Percentiles rank a stretch among this genome's conserved stretches.
phyloP scores from a whole-genome alignment of 2,329 filamentous ascomycete genomes.

The Microdochium nivale region DNA sequence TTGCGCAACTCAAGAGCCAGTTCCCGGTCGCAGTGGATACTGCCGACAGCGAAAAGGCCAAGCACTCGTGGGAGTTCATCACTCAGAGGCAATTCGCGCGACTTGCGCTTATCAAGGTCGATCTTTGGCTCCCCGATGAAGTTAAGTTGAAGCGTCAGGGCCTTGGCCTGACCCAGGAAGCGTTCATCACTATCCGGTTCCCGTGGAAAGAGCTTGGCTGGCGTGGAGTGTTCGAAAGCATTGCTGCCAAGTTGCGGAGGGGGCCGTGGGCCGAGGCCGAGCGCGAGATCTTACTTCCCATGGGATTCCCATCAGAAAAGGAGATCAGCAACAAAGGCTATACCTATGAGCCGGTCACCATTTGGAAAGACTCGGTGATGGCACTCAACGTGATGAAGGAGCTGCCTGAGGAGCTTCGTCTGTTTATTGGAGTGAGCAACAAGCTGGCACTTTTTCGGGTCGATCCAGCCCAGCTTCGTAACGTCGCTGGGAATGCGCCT shows the following conservation, averaged over 20 bases:
- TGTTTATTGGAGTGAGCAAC: constrained; percentile 59
- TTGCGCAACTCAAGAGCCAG: constrained; percentile 57
- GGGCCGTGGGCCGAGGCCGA: constrained; percentile 42
- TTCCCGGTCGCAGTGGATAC: constrained; percentile 31
- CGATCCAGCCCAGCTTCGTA: constrained; percentile 45
- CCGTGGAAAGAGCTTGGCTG: constrained; percentile 46
- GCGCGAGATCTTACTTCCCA: constrained; percentile 58
- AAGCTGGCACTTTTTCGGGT: constrained; percentile 61
- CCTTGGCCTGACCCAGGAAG: constrained; percentile 37
- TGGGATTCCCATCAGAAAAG: constrained; percentile 47
- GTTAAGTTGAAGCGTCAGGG: constrained; percentile 41
- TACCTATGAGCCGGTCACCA: constrained; percentile 47
- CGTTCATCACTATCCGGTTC: constrained; percentile 60
- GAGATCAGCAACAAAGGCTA: constrained; percentile 54
- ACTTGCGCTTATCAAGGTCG: constrained; percentile 60
- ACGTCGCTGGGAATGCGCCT: constrained; percentile 54
- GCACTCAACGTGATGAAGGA: constrained; percentile 51
- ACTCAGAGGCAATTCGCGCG: constrained; percentile 61
- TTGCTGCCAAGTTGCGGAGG: constrained; percentile 41
- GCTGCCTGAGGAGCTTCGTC: constrained; percentile 51
- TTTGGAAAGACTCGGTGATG: constrained; percentile 51
- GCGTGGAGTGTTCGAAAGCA: constrained; percentile 33
- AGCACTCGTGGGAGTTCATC: constrained; percentile 59
- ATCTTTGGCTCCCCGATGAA: constrained; percentile 62
- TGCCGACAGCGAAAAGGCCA: constrained; percentile 23